Base-by-base conservation (phyloP, 352 stramenopile genomes). In the Phytophthora fragariae region DNA sequence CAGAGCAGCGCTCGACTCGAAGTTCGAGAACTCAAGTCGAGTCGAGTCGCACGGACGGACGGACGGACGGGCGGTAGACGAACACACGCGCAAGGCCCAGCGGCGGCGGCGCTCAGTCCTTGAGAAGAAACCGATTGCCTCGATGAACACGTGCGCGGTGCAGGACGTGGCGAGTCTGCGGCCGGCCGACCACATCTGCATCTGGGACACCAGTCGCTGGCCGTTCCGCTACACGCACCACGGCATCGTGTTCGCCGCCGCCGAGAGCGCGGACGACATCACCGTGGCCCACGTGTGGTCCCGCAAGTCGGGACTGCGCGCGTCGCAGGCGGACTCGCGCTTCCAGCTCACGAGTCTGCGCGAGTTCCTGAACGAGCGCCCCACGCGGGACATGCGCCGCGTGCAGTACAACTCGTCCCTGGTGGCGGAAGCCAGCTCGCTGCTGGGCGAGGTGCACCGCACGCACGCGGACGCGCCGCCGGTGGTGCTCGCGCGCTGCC, bases 331-430 rank as follows among this genome's bases (percentile, higher is more conserved):
- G 17, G 88, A 94, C 68, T 92, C 82, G 53, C 76, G 66, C 41
- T 94, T 92, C 65, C 82, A 83, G 12, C 66, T 92, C 63, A 92
- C 88, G 64, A 91, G 83, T 68, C 77, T 94, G 3, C 76, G 62
- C 19, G 84, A 92, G 60, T 94, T 94, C 68, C 68, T 94, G 21
- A 89, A 93, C 63, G 74, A 46, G 15, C 81, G 88, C 5, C 80
- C 76, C 24, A 35, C 93, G 12, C 70, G 65, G 3, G 82, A 92
- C 70, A 89, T 94, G 79, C 82, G 85, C 5, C 88, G 83, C 47
- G 86, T 94, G 39, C 82, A 91, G 74, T 94, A 94, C 77, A 90
- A 91, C 73, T 90, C 82, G 65, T 93, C 85, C 33, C 68, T 91
- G 24, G 65, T 94, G 21, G 76, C 69, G 19, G 83, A 92, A 44